Evolutionary conservation across 225 moss, liverwort and hornwort species (phyloP).

Genomic region (Marchantia paleacea): DNA sequence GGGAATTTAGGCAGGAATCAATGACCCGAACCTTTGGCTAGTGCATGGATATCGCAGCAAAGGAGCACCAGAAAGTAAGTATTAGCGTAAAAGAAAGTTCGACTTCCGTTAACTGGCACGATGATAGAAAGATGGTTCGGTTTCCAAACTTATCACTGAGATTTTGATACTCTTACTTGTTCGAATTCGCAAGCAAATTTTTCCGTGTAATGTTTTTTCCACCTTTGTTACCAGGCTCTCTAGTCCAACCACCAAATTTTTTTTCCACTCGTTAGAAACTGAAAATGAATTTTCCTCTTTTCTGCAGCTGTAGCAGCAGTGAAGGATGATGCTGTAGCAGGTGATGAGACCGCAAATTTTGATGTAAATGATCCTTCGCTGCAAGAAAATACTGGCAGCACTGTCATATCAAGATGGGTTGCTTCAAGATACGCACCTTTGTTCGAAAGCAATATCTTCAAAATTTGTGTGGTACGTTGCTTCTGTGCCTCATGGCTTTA

Average conservation of each 20-base stretch:
- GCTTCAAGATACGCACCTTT: conserved; percentile 78
- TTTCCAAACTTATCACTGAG: too few species aligned
- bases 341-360: conserved; percentile 14
- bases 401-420: conserved; percentile 72
- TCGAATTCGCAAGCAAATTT: background rate
- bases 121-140: background rate
- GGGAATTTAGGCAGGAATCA: conserved; percentile 55
- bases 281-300: background rate
- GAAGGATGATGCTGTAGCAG: conserved; percentile 45
- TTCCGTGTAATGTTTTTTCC: background rate
- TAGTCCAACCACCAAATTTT: background rate
- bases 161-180: too few species aligned
- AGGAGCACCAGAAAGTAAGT: conserved; percentile 48
- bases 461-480: conserved; percentile 57
- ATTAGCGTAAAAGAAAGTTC: background rate
- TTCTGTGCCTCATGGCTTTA: background rate
- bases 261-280: too few species aligned
- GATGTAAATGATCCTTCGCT: conserved; percentile 64
- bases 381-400: conserved; percentile 77
- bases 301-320: conserved; percentile 22
- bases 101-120: background rate
- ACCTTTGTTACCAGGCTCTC: background rate
- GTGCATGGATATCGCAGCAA: conserved; percentile 63
- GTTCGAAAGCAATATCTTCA: conserved; percentile 75
- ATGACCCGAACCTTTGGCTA: conserved; percentile 90